Evolutionary conservation across 2,329 filamentous ascomycete species (phyloP).

Genomic region (Pseudocercospora fijiensis): DNA sequence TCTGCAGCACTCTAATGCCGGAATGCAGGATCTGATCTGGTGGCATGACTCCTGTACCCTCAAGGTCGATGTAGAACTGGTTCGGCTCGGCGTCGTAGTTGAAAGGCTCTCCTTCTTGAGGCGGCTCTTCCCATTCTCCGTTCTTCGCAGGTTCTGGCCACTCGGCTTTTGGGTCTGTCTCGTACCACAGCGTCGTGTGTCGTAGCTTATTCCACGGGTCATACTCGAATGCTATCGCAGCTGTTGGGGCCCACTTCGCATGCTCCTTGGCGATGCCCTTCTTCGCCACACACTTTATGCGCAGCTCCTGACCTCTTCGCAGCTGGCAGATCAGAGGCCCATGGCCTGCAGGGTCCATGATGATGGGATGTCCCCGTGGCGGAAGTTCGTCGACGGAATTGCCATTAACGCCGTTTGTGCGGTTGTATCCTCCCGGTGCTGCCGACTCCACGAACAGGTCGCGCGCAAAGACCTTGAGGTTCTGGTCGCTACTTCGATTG

Average conservation of each 20-base stretch:
- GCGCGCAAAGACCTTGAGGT: conserved; percentile 91
- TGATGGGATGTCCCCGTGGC: conserved; percentile 68
- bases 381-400: conserved; percentile 62
- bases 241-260: conserved; percentile 92
- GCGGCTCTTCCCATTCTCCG: conserved; percentile 73
- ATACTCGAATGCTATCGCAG: conserved; percentile 95
- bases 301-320: conserved; percentile 82
- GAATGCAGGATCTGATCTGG: conserved; percentile 82
- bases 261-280: conserved; percentile 99
- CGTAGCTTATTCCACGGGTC: conserved; percentile 94
- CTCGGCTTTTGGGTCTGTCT: conserved; percentile 58
- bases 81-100: conserved; percentile 82
- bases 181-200: conserved; percentile 93
- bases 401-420: conserved; percentile 57
- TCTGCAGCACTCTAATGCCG: conserved; percentile 83
- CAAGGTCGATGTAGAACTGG: conserved; percentile 87
- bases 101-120: conserved; percentile 80
- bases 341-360: conserved; percentile 75
- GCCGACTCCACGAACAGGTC: conserved; percentile 66
- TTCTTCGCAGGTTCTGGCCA: conserved; percentile 51
- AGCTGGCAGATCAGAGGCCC: conserved; percentile 89
- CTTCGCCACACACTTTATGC: conserved; percentile 89
- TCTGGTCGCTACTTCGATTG: conserved; percentile 71
- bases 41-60: conserved; percentile 81
- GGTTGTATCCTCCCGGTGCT: conserved; percentile 70